These are phyloP conservation scores for Colletotrichum theobromicola DNA, from an alignment of 2,329 filamentous ascomycete species.

Conservation along the genomic window DNA sequence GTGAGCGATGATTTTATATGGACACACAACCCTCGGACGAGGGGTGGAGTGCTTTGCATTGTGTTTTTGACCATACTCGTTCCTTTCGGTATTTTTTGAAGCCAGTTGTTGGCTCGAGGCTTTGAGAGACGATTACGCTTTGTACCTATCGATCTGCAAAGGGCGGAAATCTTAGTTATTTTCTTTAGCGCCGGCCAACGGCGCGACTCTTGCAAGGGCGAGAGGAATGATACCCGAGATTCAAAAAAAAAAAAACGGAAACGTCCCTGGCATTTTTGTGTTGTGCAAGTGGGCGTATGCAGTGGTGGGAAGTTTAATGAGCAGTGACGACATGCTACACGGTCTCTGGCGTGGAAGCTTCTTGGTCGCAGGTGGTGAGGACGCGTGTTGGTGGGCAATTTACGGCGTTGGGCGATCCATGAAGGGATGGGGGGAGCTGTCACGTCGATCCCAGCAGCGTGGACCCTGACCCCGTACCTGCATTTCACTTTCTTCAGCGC, in stretches of 20 bases:
- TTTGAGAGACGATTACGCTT: neutral
- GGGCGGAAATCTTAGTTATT: neutral
- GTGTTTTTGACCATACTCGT: neutral
- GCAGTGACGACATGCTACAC: neutral
- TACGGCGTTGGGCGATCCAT: neutral
- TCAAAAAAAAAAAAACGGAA: neutral
- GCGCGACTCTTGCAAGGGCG: slow-evolving; percentile 9
- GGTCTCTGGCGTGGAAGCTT: neutral
- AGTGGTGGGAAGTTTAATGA: neutral
- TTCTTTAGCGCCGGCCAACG: neutral
- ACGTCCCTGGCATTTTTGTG: neutral
- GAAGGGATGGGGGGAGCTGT: neutral
- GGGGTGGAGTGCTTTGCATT: slow-evolving; percentile 1
- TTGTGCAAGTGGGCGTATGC: neutral
- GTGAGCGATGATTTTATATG: slow-evolving; percentile 1
- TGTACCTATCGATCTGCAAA: neutral
- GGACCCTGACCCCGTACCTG: slow-evolving; percentile 16
- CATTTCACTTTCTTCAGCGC: slow-evolving; percentile 20
- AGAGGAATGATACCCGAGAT: slow-evolving; percentile 22
- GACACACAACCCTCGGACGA: neutral
- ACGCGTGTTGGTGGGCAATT: neutral
- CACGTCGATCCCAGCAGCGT: slow-evolving; percentile 16
- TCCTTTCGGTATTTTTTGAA: neutral
- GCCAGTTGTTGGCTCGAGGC: neutral
- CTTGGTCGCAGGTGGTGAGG: neutral